Evolutionary conservation across 495 filamentous ascomycete species (phyloP), one percentile per base, ranked within the genome.

Genomic region (Hypoxylon lienhwacheense): DNA sequence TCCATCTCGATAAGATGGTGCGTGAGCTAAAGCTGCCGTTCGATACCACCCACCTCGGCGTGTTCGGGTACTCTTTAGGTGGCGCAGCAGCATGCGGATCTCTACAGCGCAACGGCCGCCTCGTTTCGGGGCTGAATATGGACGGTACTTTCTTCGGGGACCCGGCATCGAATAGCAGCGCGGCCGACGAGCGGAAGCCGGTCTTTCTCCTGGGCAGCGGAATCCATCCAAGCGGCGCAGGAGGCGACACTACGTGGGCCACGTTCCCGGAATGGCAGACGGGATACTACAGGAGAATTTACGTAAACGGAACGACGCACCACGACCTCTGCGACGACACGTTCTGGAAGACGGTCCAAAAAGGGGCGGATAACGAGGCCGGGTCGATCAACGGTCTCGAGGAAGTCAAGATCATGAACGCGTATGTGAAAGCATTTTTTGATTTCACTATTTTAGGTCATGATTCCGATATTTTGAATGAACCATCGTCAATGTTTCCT

Each of bases 61-160:
- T 73, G 17, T 62, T 76, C 11, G 78, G 79, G 0, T 78, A 81
- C 33, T 81, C 79, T 0, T 59, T 80, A 4, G 79, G 79, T 19
- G 80, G 79, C 7, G 73, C 74, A 0, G 66, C 78, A 1, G 64
- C 75, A 1, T 61, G 76, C 4, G 59, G 61, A 0, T 59, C 70
- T 8, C 55, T 76, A 45, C 53, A 67, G 7, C 22, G 49, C 5
- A 69, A 78, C 25, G 19, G 22, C 11, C 65, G 70, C 0, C 52
- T 81, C 16, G 33, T 56, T 2, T 76, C 71, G 0, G 80, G 71
- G 1, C 36, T 81, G 6, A 73, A 77, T 44, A 49, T 81, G 20
- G 80, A 83, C 47, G 78, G 80, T 1, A 28, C 46, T 0, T n/a
- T 77, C 20, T 69, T 47, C 29, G 70, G 33, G 16, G 28, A 17